Base-by-base conservation (phyloP, 2,329 filamentous ascomycete genomes). In the Fusarium continuum region DNA sequence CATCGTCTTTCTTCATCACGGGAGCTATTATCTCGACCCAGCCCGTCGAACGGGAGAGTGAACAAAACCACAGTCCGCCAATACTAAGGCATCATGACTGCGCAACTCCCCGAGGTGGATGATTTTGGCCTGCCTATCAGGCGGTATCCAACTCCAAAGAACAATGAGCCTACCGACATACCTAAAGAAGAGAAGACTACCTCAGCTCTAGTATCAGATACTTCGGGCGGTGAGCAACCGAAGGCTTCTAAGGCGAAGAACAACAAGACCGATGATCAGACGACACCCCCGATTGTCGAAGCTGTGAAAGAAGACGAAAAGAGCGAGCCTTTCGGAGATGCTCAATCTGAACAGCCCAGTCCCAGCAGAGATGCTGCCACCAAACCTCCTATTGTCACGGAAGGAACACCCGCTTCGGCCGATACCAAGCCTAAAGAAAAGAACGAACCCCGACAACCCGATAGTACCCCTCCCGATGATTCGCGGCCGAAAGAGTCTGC, bases 101-200 rank as follows among this genome's bases (percentile, higher is more conserved):
- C 69, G 13, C 66, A 58, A 46, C 43, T n/a, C n/a, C n/a, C 57
- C 25, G 85, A 89, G 70, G 77, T 87, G 56, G 89, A 92, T 74
- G 89, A 92, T 65, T 92, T 91, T 73, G 89, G 89, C 45, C 77
- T 92, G 63, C 88, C 88, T 16, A 83, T 89, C 61, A 82, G 80
- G 72, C 84, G 81, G 68, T 82, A 74, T 69, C 69, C 74, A 69
- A 76, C 73, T 49, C 74, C 77, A 23, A 65, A 69, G 34, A 59
- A 51, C 45, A 55, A 67, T 31, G 38, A 55, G 46, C 51, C 66
- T 38, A 49, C 40, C 61, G 25, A 71, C n/a, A 32, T 61, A 16
- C 17, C 55, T 10, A 38, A 47, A 26, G 36, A 63, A 32, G 58
- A 54, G 14, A 61, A 61, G 20, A 32, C 34, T 20, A 23, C 20